phyloP scores from a whole-genome alignment of 495 filamentous ascomycete genomes.

The Penicillium riverlandense region DNA sequence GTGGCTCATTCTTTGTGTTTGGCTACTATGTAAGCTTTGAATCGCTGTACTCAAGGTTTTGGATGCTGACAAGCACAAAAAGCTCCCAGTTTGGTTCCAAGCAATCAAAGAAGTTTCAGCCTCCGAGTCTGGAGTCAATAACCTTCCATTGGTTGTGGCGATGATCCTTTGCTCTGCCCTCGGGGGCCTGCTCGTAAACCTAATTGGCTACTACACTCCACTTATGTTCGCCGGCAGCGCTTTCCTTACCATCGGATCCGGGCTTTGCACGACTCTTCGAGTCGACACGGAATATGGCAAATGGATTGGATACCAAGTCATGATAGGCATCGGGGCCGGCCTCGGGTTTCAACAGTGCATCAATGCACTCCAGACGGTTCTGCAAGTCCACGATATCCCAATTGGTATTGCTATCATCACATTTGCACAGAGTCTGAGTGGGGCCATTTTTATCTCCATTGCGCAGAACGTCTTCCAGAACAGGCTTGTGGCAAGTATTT shows the following conservation, averaged over 20 bases:
- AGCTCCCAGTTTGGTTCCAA: conserved; percentile 87
- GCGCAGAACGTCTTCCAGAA: conserved; percentile 75
- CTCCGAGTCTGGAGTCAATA: conserved; percentile 65
- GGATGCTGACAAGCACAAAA: conserved; percentile 12
- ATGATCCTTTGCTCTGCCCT: conserved; percentile 55
- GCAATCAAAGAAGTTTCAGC: conserved; percentile 65
- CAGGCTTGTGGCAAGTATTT: conserved; percentile 52
- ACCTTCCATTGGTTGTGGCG: conserved; percentile 64
- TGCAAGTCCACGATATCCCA: conserved; percentile 55
- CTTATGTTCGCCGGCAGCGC: conserved; percentile 56
- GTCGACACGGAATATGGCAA: conserved; percentile 36
- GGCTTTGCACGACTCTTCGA: conserved; percentile 60
- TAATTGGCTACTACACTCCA: conserved; percentile 69
- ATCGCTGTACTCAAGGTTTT: not conserved
- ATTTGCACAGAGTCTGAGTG: conserved; percentile 67
- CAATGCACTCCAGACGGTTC: conserved; percentile 63
- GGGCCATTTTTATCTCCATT: conserved; percentile 67
- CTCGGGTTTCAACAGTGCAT: conserved; percentile 60
- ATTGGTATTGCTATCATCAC: conserved; percentile 60
- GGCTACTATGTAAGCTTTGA: conserved; percentile 43
- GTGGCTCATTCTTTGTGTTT: conserved; percentile 57
- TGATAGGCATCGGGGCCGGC: conserved; percentile 64
- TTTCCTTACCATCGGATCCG: conserved; percentile 58
- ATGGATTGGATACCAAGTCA: conserved; percentile 76
- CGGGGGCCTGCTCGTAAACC: conserved; percentile 51